These are phyloP conservation scores for Chenopodium berlandieri DNA, from an alignment of 148 eudicot species.

Conservation along the genomic window DNA sequence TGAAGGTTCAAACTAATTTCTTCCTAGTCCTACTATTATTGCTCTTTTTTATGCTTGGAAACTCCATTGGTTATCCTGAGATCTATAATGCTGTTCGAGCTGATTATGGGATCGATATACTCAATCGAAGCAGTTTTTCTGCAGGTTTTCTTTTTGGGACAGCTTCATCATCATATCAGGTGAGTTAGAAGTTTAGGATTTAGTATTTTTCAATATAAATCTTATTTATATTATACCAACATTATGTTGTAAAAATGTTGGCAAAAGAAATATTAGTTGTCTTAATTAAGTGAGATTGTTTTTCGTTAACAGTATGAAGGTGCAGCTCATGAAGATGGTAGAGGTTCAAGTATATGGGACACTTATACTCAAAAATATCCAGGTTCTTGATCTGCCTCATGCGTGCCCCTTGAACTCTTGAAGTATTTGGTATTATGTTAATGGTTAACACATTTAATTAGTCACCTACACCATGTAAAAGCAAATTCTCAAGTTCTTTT, in stretches of 20 bases:
- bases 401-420: neutral
- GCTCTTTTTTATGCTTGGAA: constrained; percentile 9
- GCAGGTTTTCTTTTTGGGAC: constrained; percentile 34
- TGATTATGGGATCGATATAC: constrained; percentile 26
- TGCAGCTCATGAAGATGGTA: constrained; percentile 38
- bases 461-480: neutral
- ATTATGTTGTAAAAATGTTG: neutral
- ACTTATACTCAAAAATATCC: constrained; percentile 33
- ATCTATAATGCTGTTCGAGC: neutral
- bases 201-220: neutral
- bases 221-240: neutral
- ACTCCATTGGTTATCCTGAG: neutral
- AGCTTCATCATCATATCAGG: constrained; percentile 45
- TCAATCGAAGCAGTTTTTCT: constrained; percentile 32
- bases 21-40: neutral
- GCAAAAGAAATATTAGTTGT: neutral
- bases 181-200: neutral
- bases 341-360: constrained; percentile 40
- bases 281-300: neutral
- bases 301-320: constrained; percentile 37
- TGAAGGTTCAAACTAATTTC: constrained; percentile 9
- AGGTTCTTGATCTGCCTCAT: constrained; percentile 17
- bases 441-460: neutral
- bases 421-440: neutral
- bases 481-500: neutral